Evolutionary conservation across 2,329 filamentous ascomycete species (phyloP).

Genomic region (Cercospora sp.): DNA sequence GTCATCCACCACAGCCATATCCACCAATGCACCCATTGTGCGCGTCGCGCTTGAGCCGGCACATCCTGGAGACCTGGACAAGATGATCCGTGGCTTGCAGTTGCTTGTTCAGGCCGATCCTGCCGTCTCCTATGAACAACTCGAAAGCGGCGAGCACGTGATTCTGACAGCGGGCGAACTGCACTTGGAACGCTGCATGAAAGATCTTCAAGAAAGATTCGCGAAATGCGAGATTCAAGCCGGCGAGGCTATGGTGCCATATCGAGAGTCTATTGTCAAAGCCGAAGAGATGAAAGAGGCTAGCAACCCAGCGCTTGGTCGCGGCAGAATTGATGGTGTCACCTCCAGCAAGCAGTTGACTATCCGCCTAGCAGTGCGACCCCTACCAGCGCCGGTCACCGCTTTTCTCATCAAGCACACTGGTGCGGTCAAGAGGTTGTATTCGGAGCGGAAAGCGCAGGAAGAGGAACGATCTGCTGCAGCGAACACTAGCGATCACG

Average conservation of each 20-base stretch:
- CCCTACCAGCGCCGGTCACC: conserved; percentile 74
- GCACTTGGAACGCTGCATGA: conserved; percentile 89
- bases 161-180: conserved; percentile 90
- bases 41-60: conserved; percentile 92
- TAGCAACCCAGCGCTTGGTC: conserved; percentile 79
- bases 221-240: conserved; percentile 93
- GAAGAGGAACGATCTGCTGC: conserved; percentile 46
- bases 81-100: conserved; percentile 86
- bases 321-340: conserved; percentile 72
- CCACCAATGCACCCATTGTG: conserved; percentile 77
- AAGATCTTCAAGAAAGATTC: conserved; percentile 88
- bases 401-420: conserved; percentile 80
- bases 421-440: conserved; percentile 74
- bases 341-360: conserved; percentile 86
- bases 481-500: conserved; percentile 25
- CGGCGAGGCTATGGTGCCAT: conserved; percentile 91
- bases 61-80: conserved; percentile 86
- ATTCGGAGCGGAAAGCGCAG: conserved; percentile 65
- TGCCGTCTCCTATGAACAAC: conserved; percentile 92
- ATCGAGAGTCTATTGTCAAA: conserved; percentile 82
- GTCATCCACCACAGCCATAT: conserved; percentile 77
- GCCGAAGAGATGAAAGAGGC: conserved; percentile 90
- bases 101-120: conserved; percentile 93
- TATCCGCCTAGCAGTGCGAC: conserved; percentile 73
- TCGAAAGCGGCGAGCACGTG: conserved; percentile 91